Percentiles rank a stretch among this genome's conserved stretches.
Conservation (phyloP, 306 rosid genomes). For the Hippophae gyantsensis region DNA sequence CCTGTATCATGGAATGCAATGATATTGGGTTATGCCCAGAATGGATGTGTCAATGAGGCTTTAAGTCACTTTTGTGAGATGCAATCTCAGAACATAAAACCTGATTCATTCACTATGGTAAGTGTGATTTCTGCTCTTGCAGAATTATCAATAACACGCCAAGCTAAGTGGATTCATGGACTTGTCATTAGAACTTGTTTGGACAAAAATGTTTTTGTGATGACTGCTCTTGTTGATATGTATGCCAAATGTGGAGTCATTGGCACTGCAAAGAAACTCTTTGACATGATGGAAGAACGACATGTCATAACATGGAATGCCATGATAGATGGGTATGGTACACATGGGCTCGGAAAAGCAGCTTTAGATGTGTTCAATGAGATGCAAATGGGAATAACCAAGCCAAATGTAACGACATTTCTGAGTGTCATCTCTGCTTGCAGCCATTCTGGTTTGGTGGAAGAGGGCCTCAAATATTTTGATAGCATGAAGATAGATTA, state of each 20-base stretch:
- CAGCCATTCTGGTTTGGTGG: conserved; percentile 80
- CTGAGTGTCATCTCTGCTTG: conserved; percentile 75
- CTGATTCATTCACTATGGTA: conserved; percentile 80
- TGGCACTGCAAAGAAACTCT: conserved; percentile 58
- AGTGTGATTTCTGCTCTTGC: conserved; percentile 77
- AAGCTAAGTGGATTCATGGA: conserved; percentile 94
- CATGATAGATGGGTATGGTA: conserved; percentile 88
- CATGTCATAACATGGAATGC: conserved; percentile 87
- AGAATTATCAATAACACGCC: conserved; percentile 68
- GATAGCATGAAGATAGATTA: conserved; percentile 54
- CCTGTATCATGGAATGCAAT: conserved; percentile 84
- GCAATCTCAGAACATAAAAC: conserved; percentile 48
- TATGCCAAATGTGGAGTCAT: conserved; percentile 75
- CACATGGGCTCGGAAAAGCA: conserved; percentile 66
- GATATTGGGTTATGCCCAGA: conserved; percentile 83
- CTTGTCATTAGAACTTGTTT: conserved; percentile 53
- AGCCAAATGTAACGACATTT: conserved; percentile 58
- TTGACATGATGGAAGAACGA: conserved; percentile 63
- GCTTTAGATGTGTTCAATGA: conserved; percentile 52
- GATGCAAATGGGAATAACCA: conserved; percentile 47
- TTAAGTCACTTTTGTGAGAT: conserved; percentile 50
- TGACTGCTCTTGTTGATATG: conserved; percentile 79
- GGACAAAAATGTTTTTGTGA: conserved; percentile 60
- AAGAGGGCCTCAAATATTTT: conserved; percentile 54
- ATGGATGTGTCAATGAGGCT: conserved; percentile 55